A percentile compares a stretch with the other conserved stretches of the same genome.
Evolutionary conservation across 306 rosid species (phyloP).

Genomic region (Castanopsis chinensis): DNA sequence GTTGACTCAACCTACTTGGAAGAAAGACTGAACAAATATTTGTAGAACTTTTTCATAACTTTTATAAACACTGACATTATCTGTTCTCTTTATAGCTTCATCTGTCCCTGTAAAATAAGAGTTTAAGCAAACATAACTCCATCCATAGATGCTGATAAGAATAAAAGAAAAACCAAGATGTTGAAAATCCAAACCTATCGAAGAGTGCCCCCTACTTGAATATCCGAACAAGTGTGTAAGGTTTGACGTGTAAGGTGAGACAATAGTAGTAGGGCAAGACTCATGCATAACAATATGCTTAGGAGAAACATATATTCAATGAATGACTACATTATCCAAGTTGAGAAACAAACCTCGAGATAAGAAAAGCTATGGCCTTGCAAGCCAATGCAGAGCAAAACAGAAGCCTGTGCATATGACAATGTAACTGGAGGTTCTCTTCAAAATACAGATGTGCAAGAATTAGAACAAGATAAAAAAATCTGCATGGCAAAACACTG

Average conservation of each 20-base stretch:
- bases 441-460: conserved; percentile 66
- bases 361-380: conserved; percentile 61
- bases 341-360: conserved; percentile 62
- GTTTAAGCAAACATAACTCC: conserved; percentile 17
- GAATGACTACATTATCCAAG: not conserved
- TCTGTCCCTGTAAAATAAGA: conserved; percentile 52
- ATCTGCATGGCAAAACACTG: conserved; percentile 50
- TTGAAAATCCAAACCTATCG: not conserved
- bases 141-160: conserved; percentile 1
- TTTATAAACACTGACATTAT: conserved; percentile 82
- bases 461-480: conserved; percentile 65
- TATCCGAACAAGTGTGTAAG: not conserved
- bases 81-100: conserved; percentile 67
- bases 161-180: not conserved
- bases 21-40: conserved; percentile 50
- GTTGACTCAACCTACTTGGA: conserved; percentile 72
- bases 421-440: conserved; percentile 70
- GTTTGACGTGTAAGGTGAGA: not conserved
- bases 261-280: not conserved
- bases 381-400: conserved; percentile 84
- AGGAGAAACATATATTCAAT: not conserved
- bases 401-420: conserved; percentile 69
- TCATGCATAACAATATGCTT: not conserved
- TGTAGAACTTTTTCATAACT: conserved; percentile 74
- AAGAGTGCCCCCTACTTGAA: not conserved